phyloP scores from a whole-genome alignment of 2,329 filamentous ascomycete genomes.

The Aspergillus versicolor region DNA sequence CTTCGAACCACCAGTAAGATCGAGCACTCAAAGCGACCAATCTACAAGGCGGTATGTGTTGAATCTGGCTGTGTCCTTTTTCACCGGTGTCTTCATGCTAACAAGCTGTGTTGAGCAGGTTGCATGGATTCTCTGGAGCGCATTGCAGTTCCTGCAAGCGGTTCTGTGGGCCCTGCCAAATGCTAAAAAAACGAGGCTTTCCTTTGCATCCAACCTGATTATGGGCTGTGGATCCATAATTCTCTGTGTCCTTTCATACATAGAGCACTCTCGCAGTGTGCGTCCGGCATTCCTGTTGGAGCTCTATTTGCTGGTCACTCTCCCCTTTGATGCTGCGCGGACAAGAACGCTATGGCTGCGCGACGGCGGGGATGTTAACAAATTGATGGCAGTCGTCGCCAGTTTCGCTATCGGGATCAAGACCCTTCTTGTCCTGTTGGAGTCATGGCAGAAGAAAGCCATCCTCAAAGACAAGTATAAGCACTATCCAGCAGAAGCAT shows the following conservation, averaged over 20 bases:
- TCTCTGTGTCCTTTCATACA: conserved; percentile 44
- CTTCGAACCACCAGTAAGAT: conserved; percentile 36
- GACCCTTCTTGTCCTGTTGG: conserved; percentile 44
- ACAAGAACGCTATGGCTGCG: conserved; percentile 47
- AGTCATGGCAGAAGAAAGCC: conserved; percentile 45
- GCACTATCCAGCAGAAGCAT: conserved; percentile 51
- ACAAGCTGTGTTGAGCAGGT: conserved; percentile 20
- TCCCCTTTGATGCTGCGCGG: conserved; percentile 48
- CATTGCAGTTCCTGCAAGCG: conserved; percentile 38
- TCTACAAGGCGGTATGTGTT: conserved; percentile 35
- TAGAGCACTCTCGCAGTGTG: conserved; percentile 47
- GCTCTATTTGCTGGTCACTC: conserved; percentile 47
- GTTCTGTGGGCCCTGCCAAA: conserved; percentile 37
- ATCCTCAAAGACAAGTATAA: conserved; percentile 42
- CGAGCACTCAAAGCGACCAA: conserved; percentile 23
- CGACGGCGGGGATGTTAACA: conserved; percentile 25
- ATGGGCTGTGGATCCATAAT: conserved; percentile 27
- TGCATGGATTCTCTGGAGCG: conserved; percentile 31
- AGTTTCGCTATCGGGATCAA: conserved; percentile 42
- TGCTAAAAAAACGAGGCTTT: conserved; percentile 31
- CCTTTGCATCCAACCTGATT: conserved; percentile 34
- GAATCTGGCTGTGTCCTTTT: background rate
- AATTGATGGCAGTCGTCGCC: conserved; percentile 44
- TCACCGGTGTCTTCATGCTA: background rate
- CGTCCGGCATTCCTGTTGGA: conserved; percentile 49